Evolutionary conservation across 2,329 filamentous ascomycete species (phyloP), one percentile per base, ranked within the genome.

Genomic region (Trichoderma gracile): DNA sequence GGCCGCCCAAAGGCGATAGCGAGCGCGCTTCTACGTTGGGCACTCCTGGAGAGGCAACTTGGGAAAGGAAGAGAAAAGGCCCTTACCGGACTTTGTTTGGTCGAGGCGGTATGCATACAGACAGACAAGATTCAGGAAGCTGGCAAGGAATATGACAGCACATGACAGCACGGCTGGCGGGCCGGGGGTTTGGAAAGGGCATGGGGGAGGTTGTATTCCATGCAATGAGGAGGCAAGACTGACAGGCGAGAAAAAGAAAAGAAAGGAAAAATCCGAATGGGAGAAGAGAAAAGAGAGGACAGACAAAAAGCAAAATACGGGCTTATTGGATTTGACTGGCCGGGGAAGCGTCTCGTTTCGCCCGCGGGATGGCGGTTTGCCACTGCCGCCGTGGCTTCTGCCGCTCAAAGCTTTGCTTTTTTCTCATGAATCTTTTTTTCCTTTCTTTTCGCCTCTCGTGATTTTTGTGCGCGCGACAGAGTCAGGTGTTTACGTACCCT

Each of bases 1-100:
- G 58, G 58, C 58, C 47, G 25, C 58, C 47, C 47, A 61, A 61
- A 38, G 58, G 58, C 58, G 58, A 61, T 53, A 53, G 58, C 58
- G 58, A 61, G 58, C 58, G 58, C 58, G 33, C 47, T 61, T 61
- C 58, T 61, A 61, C 58, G 58, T 61, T 61, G 58, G 47, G 23
- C 27, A 30, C 25, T 42, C 46, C 58, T 43, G 58, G 46, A 61
- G 58, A 61, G 58, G 58, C 38, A 61, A 53, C 47, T 53, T 53
- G 47, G 25, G 25, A 43, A 43, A 40, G 53, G 10, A 38, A 38
- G 12, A 46, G 49, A 61, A 5, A 30, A 30, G 8, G 33, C 38
- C 47, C 53, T 53, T 25, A 27, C 38, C 23, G 38, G 58, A 45
- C 47, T 19, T 45, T 38, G 33, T 59, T 49, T 45, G 33, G 46